Conservation (phyloP, 345 rosid genomes). For the Citrus sinensis region DVS_A1.0 CM039163.1:19220501-19221000, state of each 20-base stretch:
- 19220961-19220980: conserved; percentile 28
- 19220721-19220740: conserved; percentile 31
- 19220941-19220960: conserved; percentile 30
- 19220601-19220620: conserved; percentile 30
- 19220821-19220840: conserved; percentile 34
- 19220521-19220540: conserved; percentile 34
- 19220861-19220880: conserved; percentile 19
- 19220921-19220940: conserved; percentile 33
- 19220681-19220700: conserved; percentile 26
- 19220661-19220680: conserved; percentile 32
- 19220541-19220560: conserved; percentile 32
- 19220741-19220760: conserved; percentile 32
- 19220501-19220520: conserved; percentile 24
- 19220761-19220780: conserved; percentile 38
- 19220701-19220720: conserved; percentile 28
- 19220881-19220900: conserved; percentile 28
- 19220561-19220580: conserved; percentile 27
- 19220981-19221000: conserved; percentile 24
- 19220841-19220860: conserved; percentile 22
- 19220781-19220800: conserved; percentile 29
- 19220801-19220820: conserved; percentile 29
- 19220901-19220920: conserved; percentile 27
- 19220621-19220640: conserved; percentile 30
- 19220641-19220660: conserved; percentile 29
- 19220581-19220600: conserved; percentile 28